A percentile compares a stretch with the other conserved stretches of the same genome.
phyloP scores from a whole-genome alignment of 78 protist genomes.

The Dictyostelium capitatum region DNA sequence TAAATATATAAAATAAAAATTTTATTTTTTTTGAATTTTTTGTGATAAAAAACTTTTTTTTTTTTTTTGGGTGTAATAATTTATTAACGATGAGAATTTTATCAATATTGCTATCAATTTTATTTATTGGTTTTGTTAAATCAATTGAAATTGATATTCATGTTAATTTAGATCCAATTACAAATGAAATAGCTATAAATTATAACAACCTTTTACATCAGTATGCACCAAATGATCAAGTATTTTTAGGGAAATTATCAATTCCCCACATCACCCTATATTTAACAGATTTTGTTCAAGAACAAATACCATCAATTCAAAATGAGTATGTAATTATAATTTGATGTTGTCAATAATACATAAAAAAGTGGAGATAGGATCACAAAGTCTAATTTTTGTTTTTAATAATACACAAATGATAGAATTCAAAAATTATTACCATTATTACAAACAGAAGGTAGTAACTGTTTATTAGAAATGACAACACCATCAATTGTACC shows the following conservation, averaged over 20 bases:
- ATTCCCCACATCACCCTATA: slow-evolving; percentile 80
- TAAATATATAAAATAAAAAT: neutral
- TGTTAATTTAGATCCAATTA: slow-evolving; percentile 27
- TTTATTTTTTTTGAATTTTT: neutral
- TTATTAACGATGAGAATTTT: neutral
- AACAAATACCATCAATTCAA: neutral
- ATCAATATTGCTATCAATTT: too few relatives aligned
- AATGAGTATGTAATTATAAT: slow-evolving; percentile 19
- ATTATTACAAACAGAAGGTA: slow-evolving; percentile 8
- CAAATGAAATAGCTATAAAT: slow-evolving; percentile 19
- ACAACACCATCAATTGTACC: slow-evolving; percentile 4
- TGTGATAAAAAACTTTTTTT: too few relatives aligned
- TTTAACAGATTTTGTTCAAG: slow-evolving; percentile 56
- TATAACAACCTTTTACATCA: slow-evolving; percentile 26
- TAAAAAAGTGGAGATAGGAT: too few relatives aligned
- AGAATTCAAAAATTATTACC: slow-evolving; percentile 20
- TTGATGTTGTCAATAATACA: too few relatives aligned
- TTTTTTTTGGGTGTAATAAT: neutral
- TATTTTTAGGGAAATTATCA: slow-evolving; percentile 35
- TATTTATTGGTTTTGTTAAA: neutral
- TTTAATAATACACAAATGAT: too few relatives aligned
- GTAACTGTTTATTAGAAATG: slow-evolving; percentile 16
- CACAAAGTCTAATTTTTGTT: too few relatives aligned
- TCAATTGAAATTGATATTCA: slow-evolving; percentile 60
- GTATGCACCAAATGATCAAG: slow-evolving; percentile 64